A percentile compares a stretch with the other conserved stretches of the same genome.
These are phyloP conservation scores for Pyricularia grisea DNA, from an alignment of 2,329 filamentous ascomycete species.

Conservation along the genomic window DNA sequence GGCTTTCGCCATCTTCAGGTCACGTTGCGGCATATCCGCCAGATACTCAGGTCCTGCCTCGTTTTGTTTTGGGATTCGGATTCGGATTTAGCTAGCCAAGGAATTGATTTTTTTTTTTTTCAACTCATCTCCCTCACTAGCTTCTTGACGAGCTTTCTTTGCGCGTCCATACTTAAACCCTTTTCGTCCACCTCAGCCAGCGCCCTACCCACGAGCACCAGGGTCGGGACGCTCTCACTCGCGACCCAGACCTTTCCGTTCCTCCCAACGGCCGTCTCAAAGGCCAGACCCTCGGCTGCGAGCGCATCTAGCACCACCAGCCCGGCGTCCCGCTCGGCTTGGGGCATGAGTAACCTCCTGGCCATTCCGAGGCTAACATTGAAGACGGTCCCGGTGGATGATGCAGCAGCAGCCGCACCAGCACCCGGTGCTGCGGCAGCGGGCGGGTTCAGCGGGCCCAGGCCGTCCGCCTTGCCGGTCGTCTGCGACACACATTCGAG, in stretches of 20 bases:
- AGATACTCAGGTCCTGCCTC: neutral
- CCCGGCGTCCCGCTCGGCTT: conserved; percentile 50
- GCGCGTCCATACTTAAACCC: conserved; percentile 51
- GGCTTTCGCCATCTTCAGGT: neutral
- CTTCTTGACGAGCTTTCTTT: conserved; percentile 61
- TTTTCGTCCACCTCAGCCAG: conserved; percentile 69
- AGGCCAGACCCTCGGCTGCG: conserved; percentile 65
- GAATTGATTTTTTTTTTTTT: conserved; percentile 10
- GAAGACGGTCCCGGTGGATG: conserved; percentile 65
- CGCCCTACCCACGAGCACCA: conserved; percentile 70
- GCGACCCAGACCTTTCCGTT: conserved; percentile 86
- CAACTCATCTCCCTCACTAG: conserved; percentile 50
- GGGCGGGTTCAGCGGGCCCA: conserved; percentile 55
- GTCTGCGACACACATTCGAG: conserved; percentile 79
- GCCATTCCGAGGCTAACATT: conserved; percentile 72
- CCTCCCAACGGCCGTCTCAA: conserved; percentile 87
- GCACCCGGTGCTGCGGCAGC: conserved; percentile 27
- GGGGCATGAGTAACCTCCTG: conserved; percentile 63
- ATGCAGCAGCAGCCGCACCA: neutral
- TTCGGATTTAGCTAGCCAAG: neutral
- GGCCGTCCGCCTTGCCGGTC: conserved; percentile 80
- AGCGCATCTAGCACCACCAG: conserved; percentile 73
- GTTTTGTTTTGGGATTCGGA: too few relatives aligned
- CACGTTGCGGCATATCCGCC: neutral
- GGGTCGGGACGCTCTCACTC: conserved; percentile 27